A percentile compares a stretch with the other conserved stretches of the same genome.
Evolutionary conservation across 2,329 filamentous ascomycete genomes (phyloP).

Genomic region (Botrytis fabae): DNA sequence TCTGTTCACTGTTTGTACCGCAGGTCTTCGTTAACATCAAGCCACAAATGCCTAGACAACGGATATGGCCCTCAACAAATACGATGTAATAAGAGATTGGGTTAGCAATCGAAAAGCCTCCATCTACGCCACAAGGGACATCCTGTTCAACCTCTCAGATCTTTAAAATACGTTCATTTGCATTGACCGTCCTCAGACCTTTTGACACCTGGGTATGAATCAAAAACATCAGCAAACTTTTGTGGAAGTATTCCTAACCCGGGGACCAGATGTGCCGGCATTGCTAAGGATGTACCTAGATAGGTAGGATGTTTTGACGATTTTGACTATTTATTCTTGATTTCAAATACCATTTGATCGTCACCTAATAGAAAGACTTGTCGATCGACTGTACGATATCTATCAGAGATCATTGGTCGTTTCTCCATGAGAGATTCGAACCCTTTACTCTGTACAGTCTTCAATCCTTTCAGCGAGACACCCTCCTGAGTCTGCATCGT

Average conservation of each 20-base stretch:
- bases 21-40: neutral
- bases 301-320: neutral
- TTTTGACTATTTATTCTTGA: neutral
- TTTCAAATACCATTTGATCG: neutral
- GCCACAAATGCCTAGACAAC: neutral
- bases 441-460: neutral
- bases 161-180: neutral
- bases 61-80: neutral
- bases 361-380: neutral
- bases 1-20: neutral
- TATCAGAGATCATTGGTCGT: neutral
- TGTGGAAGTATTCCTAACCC: neutral
- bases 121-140: conserved; percentile 8
- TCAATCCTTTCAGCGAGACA: neutral
- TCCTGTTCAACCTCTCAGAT: conserved; percentile 11
- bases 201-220: neutral
- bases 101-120: neutral
- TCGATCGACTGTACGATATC: neutral
- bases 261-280: neutral
- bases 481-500: neutral
- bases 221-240: conserved; percentile 16
- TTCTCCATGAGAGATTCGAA: neutral
- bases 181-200: conserved; percentile 1
- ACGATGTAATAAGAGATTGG: neutral
- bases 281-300: neutral